Evolutionary conservation across 208 protist genomes (phyloP).

Genomic region (Trichomonas gallinae): DNA sequence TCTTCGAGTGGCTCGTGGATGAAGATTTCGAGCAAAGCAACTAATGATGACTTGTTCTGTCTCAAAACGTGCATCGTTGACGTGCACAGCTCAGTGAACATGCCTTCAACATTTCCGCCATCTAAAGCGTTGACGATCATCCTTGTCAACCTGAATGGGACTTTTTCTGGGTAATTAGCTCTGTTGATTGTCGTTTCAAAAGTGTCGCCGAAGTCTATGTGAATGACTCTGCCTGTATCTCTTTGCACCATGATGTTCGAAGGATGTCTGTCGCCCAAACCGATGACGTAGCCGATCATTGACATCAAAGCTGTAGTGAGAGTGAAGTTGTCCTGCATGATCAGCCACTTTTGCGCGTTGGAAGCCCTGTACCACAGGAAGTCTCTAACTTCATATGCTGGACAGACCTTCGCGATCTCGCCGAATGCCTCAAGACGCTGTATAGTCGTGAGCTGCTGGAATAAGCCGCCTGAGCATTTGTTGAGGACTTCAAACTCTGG

Average conservation of each 20-base stretch:
- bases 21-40: not conserved
- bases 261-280: not conserved
- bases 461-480: not conserved
- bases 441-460: not conserved
- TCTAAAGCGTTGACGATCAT: not conserved
- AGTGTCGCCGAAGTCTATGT: slow-evolving; percentile 11
- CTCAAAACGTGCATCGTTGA: not conserved
- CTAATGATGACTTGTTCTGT: not conserved
- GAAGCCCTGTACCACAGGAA: not conserved
- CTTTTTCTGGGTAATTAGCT: slow-evolving; percentile 38
- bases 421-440: not conserved
- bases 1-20: not conserved
- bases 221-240: not conserved
- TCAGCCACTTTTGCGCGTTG: not conserved
- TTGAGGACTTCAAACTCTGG: not conserved
- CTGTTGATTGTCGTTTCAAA: not conserved
- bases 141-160: too few species aligned
- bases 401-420: not conserved
- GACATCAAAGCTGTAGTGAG: not conserved
- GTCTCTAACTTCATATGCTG: not conserved
- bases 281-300: slow-evolving; percentile 15
- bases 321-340: not conserved
- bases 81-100: not conserved
- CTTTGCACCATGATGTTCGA: too few species aligned
- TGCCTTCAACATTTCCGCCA: not conserved